These are phyloP conservation scores for Clavulina sp. DNA, from an alignment of 768 basidiomycete genomes.

Conservation along the genomic window DNA sequence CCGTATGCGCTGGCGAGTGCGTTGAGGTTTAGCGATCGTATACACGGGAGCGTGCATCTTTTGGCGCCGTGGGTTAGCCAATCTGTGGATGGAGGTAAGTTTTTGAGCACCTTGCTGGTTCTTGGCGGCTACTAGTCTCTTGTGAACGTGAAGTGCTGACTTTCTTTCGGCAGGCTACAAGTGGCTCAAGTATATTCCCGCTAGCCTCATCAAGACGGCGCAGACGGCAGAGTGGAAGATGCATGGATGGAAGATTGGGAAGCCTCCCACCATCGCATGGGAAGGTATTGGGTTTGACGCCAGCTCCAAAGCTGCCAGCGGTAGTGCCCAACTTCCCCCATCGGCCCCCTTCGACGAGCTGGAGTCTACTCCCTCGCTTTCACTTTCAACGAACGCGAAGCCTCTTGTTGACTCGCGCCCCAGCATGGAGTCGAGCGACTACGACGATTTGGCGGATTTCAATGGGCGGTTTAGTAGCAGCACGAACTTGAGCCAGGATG, in stretches of 20 bases:
- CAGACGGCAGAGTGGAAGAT: slow-evolving; percentile 96
- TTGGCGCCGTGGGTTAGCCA: slow-evolving; percentile 95
- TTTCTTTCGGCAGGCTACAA: slow-evolving; percentile 56
- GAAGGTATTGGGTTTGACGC: slow-evolving; percentile 74
- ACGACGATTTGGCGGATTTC: slow-evolving; percentile 75
- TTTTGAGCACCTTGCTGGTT: slow-evolving; percentile 1
- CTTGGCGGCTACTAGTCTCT: no score
- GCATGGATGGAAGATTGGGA: slow-evolving; percentile 94
- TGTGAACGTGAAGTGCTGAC: background rate
- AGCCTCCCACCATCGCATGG: slow-evolving; percentile 70
- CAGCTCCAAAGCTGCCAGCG: slow-evolving; percentile 11
- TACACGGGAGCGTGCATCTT: slow-evolving; percentile 71
- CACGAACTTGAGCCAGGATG: background rate
- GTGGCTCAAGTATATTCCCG: slow-evolving; percentile 94
- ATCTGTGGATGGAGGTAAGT: slow-evolving; percentile 61
- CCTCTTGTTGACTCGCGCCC: slow-evolving; percentile 30
- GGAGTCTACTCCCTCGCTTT: slow-evolving; percentile 5
- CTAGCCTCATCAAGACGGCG: slow-evolving; percentile 80
- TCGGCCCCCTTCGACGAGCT: background rate
- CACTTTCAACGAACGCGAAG: slow-evolving; percentile 1
- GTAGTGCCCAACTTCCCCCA: background rate
- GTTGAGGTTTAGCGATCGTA: slow-evolving; percentile 51
- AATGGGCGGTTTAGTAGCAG: slow-evolving; percentile 67
- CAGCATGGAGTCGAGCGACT: slow-evolving; percentile 67
- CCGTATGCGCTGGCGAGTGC: slow-evolving; percentile 87